Conservation (phyloP, 495 filamentous ascomycete genomes). For the Daldinia caldariorum region DNA sequence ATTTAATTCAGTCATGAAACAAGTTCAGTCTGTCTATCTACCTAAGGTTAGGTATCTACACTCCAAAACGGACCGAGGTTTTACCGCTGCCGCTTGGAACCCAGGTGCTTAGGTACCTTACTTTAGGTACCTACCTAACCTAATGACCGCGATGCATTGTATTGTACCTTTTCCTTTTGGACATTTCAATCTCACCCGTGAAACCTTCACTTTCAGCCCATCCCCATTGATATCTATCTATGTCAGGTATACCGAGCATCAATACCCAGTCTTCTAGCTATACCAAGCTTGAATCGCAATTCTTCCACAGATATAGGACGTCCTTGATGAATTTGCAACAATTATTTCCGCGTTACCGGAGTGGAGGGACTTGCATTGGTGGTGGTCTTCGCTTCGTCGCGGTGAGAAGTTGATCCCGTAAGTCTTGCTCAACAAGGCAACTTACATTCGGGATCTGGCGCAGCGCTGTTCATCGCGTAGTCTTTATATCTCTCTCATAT, state of each 20-base stretch:
- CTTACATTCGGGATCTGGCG: constrained; percentile 12
- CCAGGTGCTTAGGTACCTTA: constrained; percentile 3
- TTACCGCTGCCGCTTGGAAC: constrained; percentile 34
- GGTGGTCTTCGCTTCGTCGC: constrained; percentile 37
- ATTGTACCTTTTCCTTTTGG: constrained; percentile 36
- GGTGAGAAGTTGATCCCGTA: constrained; percentile 40
- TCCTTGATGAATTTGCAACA: constrained; percentile 41
- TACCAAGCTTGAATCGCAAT: constrained; percentile 6
- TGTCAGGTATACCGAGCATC: constrained; percentile 27
- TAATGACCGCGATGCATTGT: constrained; percentile 18
- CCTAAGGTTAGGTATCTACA: neutral
- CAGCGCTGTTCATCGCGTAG: constrained; percentile 4
- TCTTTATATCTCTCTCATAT: constrained; percentile 15
- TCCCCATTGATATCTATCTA: constrained; percentile 25
- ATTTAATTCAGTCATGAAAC: neutral
- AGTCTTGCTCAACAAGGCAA: constrained; percentile 20
- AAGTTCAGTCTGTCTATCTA: neutral
- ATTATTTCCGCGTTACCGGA: constrained; percentile 33
- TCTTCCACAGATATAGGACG: constrained; percentile 8
- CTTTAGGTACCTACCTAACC: constrained; percentile 10
- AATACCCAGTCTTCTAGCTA: constrained; percentile 7
- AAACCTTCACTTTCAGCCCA: constrained; percentile 49
- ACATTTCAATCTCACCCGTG: constrained; percentile 45
- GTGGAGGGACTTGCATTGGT: constrained; percentile 42
- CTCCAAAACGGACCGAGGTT: constrained; percentile 37